These are phyloP conservation scores for Carallia pectinifolia DNA, from an alignment of 345 rosid genomes.

Conservation along the genomic window DNA sequence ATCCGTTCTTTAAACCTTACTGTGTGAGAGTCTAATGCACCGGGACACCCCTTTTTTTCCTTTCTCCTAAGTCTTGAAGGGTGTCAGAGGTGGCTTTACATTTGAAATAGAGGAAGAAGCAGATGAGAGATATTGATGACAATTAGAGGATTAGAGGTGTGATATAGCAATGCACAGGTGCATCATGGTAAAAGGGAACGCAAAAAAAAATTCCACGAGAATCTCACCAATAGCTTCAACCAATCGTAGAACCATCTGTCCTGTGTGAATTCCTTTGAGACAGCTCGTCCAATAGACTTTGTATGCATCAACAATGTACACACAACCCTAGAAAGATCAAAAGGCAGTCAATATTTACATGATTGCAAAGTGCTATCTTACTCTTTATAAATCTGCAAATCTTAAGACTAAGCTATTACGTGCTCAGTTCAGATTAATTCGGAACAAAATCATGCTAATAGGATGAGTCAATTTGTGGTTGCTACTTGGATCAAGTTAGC, in stretches of 20 bases:
- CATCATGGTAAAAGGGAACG: not conserved
- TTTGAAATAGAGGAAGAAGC: too few relatives aligned
- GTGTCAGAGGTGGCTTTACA: too few relatives aligned
- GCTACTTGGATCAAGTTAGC: too few relatives aligned
- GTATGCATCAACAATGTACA: conserved; percentile 73
- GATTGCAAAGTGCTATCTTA: not conserved
- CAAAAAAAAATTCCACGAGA: not conserved
- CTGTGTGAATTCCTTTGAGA: conserved; percentile 73
- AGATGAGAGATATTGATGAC: not conserved
- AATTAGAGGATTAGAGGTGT: not conserved
- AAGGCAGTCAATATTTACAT: not conserved
- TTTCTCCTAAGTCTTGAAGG: too few relatives aligned
- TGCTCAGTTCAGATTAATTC: too few relatives aligned
- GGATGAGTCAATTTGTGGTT: too few relatives aligned
- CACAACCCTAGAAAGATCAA: conserved; percentile 56
- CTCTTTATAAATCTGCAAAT: too few relatives aligned
- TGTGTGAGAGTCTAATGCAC: too few relatives aligned
- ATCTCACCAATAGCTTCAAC: conserved; percentile 90
- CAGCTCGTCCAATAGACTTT: conserved; percentile 86
- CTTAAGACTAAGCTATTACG: not conserved
- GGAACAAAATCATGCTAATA: too few relatives aligned
- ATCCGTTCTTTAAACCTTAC: too few relatives aligned
- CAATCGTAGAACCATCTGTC: conserved; percentile 80
- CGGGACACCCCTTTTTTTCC: too few relatives aligned
- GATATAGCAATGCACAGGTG: not conserved